Evolutionary conservation across 2,329 filamentous ascomycete species (phyloP).

Genomic region (Pestalotiopsis sp.): DNA sequence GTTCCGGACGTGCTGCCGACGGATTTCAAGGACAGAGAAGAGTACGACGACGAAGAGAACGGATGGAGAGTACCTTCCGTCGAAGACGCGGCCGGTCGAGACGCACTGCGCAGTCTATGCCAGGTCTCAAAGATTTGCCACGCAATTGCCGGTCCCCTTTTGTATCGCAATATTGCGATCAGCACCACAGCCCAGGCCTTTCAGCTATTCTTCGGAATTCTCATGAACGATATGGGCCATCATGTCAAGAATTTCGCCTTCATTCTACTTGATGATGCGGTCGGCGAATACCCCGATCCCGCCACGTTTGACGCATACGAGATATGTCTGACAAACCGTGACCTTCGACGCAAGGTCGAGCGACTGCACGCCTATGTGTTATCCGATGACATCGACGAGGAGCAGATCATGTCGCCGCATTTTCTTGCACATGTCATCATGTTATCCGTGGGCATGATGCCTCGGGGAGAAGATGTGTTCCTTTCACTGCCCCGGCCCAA

Average conservation of each 20-base stretch:
- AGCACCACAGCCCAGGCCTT: not conserved
- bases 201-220: not conserved
- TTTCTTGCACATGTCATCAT: too few relatives aligned
- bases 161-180: not conserved
- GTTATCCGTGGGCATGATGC: too few relatives aligned
- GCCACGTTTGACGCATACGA: too few relatives aligned
- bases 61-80: not conserved
- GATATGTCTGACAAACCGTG: too few relatives aligned
- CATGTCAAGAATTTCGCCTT: not conserved
- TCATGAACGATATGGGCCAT: not conserved
- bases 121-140: not conserved
- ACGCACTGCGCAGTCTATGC: not conserved
- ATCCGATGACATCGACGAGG: too few relatives aligned
- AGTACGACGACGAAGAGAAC: not conserved
- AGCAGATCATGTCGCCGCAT: too few relatives aligned
- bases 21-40: not conserved
- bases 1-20: not conserved
- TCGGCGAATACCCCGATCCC: too few relatives aligned
- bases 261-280: not conserved
- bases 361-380: too few relatives aligned
- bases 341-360: too few relatives aligned
- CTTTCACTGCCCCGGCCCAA: too few relatives aligned
- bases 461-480: too few relatives aligned
- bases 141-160: not conserved
- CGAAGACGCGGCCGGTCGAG: too few relatives aligned